phyloP scores from a whole-genome alignment of 345 rosid species.

The Heritiera littoralis region DNA sequence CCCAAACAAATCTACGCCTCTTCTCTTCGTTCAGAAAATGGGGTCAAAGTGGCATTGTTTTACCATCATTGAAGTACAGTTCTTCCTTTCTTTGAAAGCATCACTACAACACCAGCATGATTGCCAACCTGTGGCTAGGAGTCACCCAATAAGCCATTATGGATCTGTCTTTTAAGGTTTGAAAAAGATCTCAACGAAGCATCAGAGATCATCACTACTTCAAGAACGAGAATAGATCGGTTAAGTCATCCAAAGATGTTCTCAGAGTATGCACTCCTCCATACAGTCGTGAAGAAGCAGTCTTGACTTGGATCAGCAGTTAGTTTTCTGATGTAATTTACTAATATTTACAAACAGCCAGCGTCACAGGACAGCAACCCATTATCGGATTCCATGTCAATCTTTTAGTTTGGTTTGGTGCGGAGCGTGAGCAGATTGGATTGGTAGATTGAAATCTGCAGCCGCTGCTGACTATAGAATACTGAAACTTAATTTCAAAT shows the following conservation, averaged over 20 bases:
- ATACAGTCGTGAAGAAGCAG: not conserved
- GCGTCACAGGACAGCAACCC: not conserved
- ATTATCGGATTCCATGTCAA: not conserved
- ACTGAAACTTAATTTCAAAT: not conserved
- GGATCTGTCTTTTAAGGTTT: not conserved
- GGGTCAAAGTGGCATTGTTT: not conserved
- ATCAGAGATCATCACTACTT: not conserved
- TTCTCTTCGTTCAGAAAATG: not conserved
- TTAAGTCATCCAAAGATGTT: not conserved
- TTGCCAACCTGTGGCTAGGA: not conserved
- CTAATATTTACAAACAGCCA: not conserved
- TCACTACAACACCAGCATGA: not conserved
- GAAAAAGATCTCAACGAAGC: not conserved
- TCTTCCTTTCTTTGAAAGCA: not conserved
- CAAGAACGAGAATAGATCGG: not conserved
- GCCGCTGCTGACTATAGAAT: not conserved
- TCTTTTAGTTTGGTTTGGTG: not conserved
- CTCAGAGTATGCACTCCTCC: not conserved
- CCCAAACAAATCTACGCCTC: not conserved
- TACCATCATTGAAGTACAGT: conserved; percentile 16
- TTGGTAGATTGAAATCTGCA: not conserved
- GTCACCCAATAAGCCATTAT: not conserved
- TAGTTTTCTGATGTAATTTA: not conserved
- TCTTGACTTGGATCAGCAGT: not conserved
- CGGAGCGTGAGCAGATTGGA: not conserved